Percentiles rank a stretch among this genome's conserved stretches.
phyloP scores from a whole-genome alignment of 2,329 filamentous ascomycete species.

The Aspergillus costaricaensis region DNA sequence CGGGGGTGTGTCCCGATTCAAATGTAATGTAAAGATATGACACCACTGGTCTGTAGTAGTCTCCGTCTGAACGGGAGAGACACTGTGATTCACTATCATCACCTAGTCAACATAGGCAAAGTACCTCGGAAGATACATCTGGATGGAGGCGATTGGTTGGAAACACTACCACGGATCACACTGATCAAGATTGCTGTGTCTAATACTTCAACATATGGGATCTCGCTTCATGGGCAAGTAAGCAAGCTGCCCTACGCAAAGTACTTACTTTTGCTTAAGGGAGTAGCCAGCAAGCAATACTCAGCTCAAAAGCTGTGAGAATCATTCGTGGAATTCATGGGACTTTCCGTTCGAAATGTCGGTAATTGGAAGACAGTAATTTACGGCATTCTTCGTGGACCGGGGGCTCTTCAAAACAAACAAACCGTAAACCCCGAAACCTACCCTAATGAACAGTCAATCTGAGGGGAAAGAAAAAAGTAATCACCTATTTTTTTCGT shows the following conservation, averaged over 20 bases:
- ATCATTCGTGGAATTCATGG: background rate
- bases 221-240: background rate
- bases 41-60: background rate
- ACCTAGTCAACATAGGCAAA: background rate
- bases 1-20: conserved; percentile 1
- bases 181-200: too few species aligned
- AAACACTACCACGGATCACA: background rate
- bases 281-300: background rate
- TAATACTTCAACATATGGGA: too few species aligned
- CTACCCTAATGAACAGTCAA: background rate
- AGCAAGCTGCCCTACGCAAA: background rate
- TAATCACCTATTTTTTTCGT: background rate
- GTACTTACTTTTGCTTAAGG: background rate
- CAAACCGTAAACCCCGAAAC: background rate
- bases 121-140: background rate
- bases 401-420: conserved; percentile 1
- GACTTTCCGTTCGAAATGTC: background rate
- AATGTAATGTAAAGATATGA: background rate
- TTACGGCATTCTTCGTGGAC: background rate
- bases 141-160: background rate
- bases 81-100: background rate
- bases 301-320: background rate
- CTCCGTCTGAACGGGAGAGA: background rate
- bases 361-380: background rate
- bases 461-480: conserved; percentile 1